Percentiles rank a stretch among this genome's conserved stretches.
phyloP scores from a whole-genome alignment of 2,329 filamentous ascomycete species.

The Penicillium frequentans region DNA sequence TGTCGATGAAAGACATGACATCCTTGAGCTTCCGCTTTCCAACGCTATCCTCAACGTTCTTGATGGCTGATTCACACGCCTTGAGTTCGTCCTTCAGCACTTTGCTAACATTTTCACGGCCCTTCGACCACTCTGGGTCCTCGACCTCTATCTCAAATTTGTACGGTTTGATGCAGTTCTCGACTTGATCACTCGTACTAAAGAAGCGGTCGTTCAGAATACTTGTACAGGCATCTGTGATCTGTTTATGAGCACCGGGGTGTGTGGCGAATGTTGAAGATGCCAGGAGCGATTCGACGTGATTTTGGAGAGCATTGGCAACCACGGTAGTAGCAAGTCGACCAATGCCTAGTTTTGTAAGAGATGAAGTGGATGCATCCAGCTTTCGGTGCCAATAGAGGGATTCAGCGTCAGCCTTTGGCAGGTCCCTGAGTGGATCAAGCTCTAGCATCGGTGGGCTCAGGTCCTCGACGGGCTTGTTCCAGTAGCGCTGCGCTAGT shows the following conservation, averaged over 20 bases:
- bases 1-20: conserved; percentile 88
- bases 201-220: conserved; percentile 95
- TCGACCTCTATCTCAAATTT: conserved; percentile 98
- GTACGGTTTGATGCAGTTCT: conserved; percentile 98
- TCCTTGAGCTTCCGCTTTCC: conserved; percentile 84
- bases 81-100: conserved; percentile 85
- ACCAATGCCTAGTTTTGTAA: conserved; percentile 93
- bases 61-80: conserved; percentile 77
- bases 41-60: conserved; percentile 71
- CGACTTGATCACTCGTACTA: conserved; percentile 94
- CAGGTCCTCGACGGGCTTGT: conserved; percentile 89
- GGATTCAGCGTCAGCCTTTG: conserved; percentile 80
- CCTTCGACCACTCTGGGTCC: conserved; percentile 81
- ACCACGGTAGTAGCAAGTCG: conserved; percentile 90
- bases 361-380: conserved; percentile 82
- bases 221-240: conserved; percentile 81
- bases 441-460: conserved; percentile 63
- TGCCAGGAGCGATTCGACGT: conserved; percentile 75
- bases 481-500: conserved; percentile 94
- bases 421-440: conserved; percentile 73
- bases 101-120: conserved; percentile 75
- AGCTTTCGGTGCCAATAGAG: conserved; percentile 93
- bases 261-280: conserved; percentile 85
- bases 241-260: conserved; percentile 89
- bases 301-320: conserved; percentile 78